Evolutionary conservation across 2,329 filamentous ascomycete species (phyloP).

Genomic region (Colletotrichum sp.): DNA sequence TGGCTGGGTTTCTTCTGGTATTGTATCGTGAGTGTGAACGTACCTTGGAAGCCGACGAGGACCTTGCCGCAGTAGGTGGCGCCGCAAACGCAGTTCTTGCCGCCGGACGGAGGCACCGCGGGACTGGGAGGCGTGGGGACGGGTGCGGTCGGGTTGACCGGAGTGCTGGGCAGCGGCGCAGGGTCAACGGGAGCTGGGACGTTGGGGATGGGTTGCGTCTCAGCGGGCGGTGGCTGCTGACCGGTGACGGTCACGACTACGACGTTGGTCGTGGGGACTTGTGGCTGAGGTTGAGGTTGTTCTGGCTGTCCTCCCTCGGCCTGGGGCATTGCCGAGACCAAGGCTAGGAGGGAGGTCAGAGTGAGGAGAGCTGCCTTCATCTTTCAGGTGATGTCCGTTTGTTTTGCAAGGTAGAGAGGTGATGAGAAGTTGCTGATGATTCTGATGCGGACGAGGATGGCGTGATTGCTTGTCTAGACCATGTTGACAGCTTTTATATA

Average conservation of each 20-base stretch:
- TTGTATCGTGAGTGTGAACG: background rate
- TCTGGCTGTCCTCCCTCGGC: background rate
- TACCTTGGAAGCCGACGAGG: constrained; percentile 30
- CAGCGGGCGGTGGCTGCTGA: background rate
- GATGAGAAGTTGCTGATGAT: background rate
- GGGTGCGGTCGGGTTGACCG: background rate
- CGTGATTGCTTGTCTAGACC: background rate
- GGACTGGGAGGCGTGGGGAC: background rate
- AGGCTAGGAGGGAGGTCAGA: background rate
- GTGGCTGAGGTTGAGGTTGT: background rate
- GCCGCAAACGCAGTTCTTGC: constrained; percentile 43
- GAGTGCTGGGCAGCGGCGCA: background rate
- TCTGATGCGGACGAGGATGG: background rate
- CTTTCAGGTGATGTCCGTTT: background rate
- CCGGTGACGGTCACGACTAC: constrained; percentile 8
- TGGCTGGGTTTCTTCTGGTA: background rate
- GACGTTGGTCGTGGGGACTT: background rate
- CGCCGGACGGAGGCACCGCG: constrained; percentile 19
- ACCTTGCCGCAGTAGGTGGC: constrained; percentile 47
- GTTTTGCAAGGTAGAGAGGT: background rate
- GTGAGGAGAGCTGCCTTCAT: constrained; percentile 9
- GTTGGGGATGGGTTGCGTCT: constrained; percentile 2
- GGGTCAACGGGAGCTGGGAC: background rate
- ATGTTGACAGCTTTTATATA: constrained; percentile 3
- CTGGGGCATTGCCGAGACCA: constrained; percentile 11